phyloP scores from a whole-genome alignment of 192 early-diverging fungal species.

The Coemansia sp. region DNA sequence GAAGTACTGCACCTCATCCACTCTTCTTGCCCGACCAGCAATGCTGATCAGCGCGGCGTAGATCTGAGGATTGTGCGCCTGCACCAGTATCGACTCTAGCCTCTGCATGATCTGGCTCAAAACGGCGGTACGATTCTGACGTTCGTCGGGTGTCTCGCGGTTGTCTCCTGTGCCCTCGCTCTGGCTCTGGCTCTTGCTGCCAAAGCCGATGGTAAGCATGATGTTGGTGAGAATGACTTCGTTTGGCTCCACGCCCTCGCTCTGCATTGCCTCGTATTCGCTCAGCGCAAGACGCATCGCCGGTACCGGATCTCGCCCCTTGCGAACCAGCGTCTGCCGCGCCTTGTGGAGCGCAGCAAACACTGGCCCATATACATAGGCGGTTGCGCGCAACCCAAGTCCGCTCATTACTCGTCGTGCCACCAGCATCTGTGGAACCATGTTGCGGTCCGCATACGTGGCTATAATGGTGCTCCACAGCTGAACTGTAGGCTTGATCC shows the following conservation, averaged over 20 bases:
- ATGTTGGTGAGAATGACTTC: constrained; percentile 38
- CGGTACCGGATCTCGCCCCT: constrained; percentile 21
- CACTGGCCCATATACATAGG: constrained; percentile 32
- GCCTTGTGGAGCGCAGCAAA: constrained; percentile 40
- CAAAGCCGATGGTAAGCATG: constrained; percentile 36
- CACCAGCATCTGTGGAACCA: constrained; percentile 40
- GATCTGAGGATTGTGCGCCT: constrained; percentile 29
- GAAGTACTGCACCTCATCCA: constrained; percentile 22
- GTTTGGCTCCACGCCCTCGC: constrained; percentile 16
- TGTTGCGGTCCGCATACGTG: constrained; percentile 37
- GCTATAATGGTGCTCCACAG: constrained; percentile 42
- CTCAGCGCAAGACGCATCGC: constrained; percentile 21
- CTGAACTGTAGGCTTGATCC: constrained; percentile 23
- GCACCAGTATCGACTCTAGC: constrained; percentile 32
- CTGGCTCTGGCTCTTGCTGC: constrained; percentile 5
- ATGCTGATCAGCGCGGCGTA: constrained; percentile 37
- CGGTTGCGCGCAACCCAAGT: constrained; percentile 22
- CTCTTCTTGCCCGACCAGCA: constrained; percentile 7
- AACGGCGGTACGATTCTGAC: constrained; percentile 1
- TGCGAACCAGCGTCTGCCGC: constrained; percentile 16
- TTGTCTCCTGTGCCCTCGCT: not conserved
- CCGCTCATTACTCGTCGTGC: constrained; percentile 25
- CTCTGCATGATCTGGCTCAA: constrained; percentile 13
- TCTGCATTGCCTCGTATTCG: constrained; percentile 41
- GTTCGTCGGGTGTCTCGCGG: not conserved